Percentiles rank a stretch among this genome's conserved stretches.
Evolutionary conservation across 768 basidiomycete genomes (phyloP).

Genomic region (Daedaleopsis sinensis): DNA sequence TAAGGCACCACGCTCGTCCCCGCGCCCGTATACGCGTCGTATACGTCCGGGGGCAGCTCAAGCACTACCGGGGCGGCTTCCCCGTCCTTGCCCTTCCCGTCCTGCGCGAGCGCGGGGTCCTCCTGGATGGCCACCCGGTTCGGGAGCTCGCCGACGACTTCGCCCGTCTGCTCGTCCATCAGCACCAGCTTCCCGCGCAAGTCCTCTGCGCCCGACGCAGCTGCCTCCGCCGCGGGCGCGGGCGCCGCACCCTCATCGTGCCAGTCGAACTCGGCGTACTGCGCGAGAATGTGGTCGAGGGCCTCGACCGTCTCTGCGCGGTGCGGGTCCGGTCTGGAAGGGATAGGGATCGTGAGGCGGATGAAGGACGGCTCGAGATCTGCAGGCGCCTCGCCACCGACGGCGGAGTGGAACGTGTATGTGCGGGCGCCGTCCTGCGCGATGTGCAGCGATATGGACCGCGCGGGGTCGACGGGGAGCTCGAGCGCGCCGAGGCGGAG

Average conservation of each 20-base stretch:
- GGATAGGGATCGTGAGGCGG: conserved; percentile 30
- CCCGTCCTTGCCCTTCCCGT: conserved; percentile 39
- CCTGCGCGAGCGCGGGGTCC: conserved; percentile 49
- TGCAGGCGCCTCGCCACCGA: conserved; percentile 29
- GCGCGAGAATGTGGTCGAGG: conserved; percentile 66
- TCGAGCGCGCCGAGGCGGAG: conserved; percentile 59
- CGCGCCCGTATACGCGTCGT: conserved; percentile 32
- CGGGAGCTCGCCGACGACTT: conserved; percentile 72
- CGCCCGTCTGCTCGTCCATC: conserved; percentile 72
- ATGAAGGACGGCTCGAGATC: conserved; percentile 24
- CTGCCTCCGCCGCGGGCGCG: background rate
- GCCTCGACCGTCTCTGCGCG: conserved; percentile 60
- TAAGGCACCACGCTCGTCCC: conserved; percentile 20
- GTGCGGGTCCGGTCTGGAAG: conserved; percentile 32
- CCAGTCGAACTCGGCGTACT: conserved; percentile 58
- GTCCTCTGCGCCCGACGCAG: conserved; percentile 8
- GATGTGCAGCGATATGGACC: conserved; percentile 45
- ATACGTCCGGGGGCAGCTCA: conserved; percentile 58
- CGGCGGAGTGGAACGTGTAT: conserved; percentile 49
- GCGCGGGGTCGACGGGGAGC: conserved; percentile 60
- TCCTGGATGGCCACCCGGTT: conserved; percentile 57
- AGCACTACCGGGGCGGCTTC: conserved; percentile 58
- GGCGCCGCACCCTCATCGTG: conserved; percentile 1
- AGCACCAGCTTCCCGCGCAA: conserved; percentile 63
- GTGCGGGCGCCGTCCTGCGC: conserved; percentile 37